Evolutionary conservation across 768 basidiomycete species (phyloP).

Genomic region (Leccinum incarnatum): DNA sequence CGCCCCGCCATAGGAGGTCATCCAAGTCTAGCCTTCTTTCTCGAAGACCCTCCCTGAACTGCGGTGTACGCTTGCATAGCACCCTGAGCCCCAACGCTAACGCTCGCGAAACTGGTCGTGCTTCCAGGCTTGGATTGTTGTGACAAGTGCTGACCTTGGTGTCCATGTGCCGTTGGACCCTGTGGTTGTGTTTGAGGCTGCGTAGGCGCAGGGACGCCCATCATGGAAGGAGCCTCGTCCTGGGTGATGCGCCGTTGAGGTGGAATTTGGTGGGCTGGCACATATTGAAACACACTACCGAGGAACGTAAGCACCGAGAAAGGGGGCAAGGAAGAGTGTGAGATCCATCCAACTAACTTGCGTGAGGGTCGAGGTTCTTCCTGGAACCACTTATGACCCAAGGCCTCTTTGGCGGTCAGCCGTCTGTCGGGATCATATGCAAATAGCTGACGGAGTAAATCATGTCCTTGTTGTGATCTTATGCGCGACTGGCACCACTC

Average conservation of each 20-base stretch:
- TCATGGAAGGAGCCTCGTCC: slow-evolving; percentile 89
- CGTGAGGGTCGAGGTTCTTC: slow-evolving; percentile 84
- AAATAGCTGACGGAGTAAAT: slow-evolving; percentile 84
- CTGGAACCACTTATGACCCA: slow-evolving; percentile 88
- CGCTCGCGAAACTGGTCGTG: slow-evolving; percentile 59
- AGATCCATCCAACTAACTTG: slow-evolving; percentile 56
- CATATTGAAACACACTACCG: slow-evolving; percentile 69
- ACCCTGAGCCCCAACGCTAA: slow-evolving; percentile 50
- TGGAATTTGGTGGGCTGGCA: slow-evolving; percentile 65
- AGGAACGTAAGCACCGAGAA: slow-evolving; percentile 4
- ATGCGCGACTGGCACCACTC: slow-evolving; percentile 76
- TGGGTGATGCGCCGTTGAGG: slow-evolving; percentile 88
- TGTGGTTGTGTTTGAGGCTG: slow-evolving; percentile 41
- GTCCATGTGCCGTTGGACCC: slow-evolving; percentile 43
- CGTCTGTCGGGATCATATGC: slow-evolving; percentile 87
- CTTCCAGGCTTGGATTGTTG: slow-evolving; percentile 54
- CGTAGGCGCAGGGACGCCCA: slow-evolving; percentile 56
- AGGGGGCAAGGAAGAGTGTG: background rate
- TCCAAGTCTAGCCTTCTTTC: slow-evolving; percentile 62
- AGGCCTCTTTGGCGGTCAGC: slow-evolving; percentile 76
- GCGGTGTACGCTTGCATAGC: slow-evolving; percentile 30
- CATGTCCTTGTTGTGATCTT: slow-evolving; percentile 62
- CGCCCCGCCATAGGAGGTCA: slow-evolving; percentile 20
- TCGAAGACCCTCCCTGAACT: slow-evolving; percentile 37
- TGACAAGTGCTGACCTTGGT: slow-evolving; percentile 42